phyloP scores from a whole-genome alignment of 306 rosid genomes.

The Astragalus glycyphyllos region DNA sequence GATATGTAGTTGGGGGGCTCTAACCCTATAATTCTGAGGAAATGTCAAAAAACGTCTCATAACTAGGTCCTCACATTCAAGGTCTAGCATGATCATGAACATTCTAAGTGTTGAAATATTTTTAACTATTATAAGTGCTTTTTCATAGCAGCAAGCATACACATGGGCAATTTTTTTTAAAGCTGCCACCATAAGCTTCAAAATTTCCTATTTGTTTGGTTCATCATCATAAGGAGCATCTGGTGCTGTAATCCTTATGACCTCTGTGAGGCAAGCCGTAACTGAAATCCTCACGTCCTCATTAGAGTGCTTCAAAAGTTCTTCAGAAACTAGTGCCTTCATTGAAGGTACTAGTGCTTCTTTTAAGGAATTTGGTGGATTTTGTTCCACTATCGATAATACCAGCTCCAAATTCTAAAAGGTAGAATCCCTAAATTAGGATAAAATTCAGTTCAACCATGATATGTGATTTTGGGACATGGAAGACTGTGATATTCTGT shows the following conservation, averaged over 20 bases:
- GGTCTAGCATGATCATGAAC: slow-evolving; percentile 78
- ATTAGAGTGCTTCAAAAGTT: slow-evolving; percentile 59
- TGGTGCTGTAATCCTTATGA: slow-evolving; percentile 81
- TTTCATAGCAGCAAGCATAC: slow-evolving; percentile 58
- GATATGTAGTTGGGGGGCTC: too few relatives aligned
- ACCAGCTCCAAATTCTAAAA: too few relatives aligned
- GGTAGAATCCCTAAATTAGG: too few relatives aligned
- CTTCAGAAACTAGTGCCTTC: slow-evolving; percentile 60
- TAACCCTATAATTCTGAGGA: too few relatives aligned
- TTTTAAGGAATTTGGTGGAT: slow-evolving; percentile 50
- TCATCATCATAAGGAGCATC: slow-evolving; percentile 70
- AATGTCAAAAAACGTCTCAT: slow-evolving; percentile 57
- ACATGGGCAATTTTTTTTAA: slow-evolving; percentile 56
- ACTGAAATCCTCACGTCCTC: slow-evolving; percentile 57
- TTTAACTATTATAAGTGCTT: slow-evolving; percentile 54
- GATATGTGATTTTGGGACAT: too few relatives aligned
- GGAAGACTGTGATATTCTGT: too few relatives aligned
- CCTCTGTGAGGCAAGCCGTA: slow-evolving; percentile 61
- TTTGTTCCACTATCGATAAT: slow-evolving; percentile 61
- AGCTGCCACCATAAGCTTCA: slow-evolving; percentile 63
- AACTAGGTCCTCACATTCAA: slow-evolving; percentile 66
- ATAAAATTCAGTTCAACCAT: too few relatives aligned
- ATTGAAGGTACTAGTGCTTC: slow-evolving; percentile 61
- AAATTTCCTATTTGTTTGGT: slow-evolving; percentile 68
- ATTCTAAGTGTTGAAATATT: slow-evolving; percentile 60